Base-by-base conservation (phyloP, 2,329 filamentous ascomycete species). In the Neonectria magnoliae region DNA sequence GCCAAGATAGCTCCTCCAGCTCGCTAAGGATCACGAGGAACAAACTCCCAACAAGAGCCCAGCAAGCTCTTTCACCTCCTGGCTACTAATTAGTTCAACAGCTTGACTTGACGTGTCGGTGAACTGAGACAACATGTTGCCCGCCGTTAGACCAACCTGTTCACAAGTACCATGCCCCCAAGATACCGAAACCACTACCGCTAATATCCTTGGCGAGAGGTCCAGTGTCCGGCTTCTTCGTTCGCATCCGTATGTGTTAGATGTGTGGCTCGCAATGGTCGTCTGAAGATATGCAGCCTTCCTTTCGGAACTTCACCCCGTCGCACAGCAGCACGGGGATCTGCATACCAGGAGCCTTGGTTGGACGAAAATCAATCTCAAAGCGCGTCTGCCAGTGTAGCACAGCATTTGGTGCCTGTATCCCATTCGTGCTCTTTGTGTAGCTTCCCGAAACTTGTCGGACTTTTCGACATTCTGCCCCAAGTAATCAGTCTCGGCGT, bases 391-490 rank as follows among this genome's bases (percentile, higher is more conserved):
- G 25, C 38, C 27, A 51, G 10, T 9, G 38, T n/a, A 11, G 38
- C 50, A 54, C 20, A 38, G 13, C 41, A 47, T 54, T 38, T 14
- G 2, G 31, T 60, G 38, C 41, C 50, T 41, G 45, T 27, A 10
- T n/a, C 22, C 22, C 33, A 10, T 13, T 29, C 33, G 50, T 41
- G 18, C 33, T 42, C 51, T 47, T 31, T 27, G 22, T 62, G 33
- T 51, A 13, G 45, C 41, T 36, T 18, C 55, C 63, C 63, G 55
- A 65, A 56, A 59, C 33, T 54, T 56, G 38, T 63, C 60, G 60
- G 60, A 13, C 22, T 48, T 42, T 52, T 27, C 6, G n/a, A 47
- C 38, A 25, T 31, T 22, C n/a, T 22, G 25, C 25, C 29, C 20
- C 33, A 36, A 9, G 33, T 25, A 38, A 6, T 10, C 2, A 53